A percentile compares a stretch with the other conserved stretches of the same genome.
These are phyloP conservation scores for Fusarium sp. DNA, from an alignment of 2,329 filamentous ascomycete species.

Conservation along the genomic window DNA sequence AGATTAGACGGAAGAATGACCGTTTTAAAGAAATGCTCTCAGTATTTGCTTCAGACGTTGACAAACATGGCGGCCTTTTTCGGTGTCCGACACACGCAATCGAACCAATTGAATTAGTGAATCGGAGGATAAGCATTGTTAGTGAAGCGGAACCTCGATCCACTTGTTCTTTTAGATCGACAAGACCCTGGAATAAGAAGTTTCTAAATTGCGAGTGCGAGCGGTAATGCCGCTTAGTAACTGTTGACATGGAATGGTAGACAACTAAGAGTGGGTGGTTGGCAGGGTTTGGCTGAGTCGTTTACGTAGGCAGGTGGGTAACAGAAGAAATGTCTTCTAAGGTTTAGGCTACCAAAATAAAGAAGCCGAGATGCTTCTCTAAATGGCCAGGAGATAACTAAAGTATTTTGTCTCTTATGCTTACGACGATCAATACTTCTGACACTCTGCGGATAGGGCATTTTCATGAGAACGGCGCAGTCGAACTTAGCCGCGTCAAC, in stretches of 20 bases:
- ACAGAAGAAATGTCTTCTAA: too few species aligned
- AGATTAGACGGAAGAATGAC: neutral
- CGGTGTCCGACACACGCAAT: constrained; percentile 7
- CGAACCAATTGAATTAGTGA: constrained; percentile 7
- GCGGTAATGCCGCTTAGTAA: constrained; percentile 15
- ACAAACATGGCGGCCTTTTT: constrained; percentile 10
- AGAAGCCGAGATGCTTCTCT: too few species aligned
- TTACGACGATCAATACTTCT: too few species aligned
- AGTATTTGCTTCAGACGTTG: neutral
- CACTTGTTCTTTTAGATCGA: constrained; percentile 8
- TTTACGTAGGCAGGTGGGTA: too few species aligned
- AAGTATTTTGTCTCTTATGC: too few species aligned
- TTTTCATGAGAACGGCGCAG: neutral
- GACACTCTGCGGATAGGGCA: too few species aligned
- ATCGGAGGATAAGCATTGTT: constrained; percentile 1
- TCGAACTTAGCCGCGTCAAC: neutral
- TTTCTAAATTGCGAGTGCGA: neutral
- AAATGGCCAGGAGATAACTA: too few species aligned
- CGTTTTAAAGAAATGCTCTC: constrained; percentile 2
- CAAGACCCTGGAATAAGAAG: neutral
- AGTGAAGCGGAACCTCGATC: neutral
- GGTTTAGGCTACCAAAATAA: too few species aligned
- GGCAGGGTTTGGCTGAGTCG: neutral
- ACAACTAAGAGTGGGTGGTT: neutral
- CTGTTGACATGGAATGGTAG: neutral